A percentile compares a stretch with the other conserved stretches of the same genome.
These are phyloP conservation scores for Marasmius tenuissimus DNA, from an alignment of 1,284 basidiomycete genomes.

Conservation along the genomic window DNA sequence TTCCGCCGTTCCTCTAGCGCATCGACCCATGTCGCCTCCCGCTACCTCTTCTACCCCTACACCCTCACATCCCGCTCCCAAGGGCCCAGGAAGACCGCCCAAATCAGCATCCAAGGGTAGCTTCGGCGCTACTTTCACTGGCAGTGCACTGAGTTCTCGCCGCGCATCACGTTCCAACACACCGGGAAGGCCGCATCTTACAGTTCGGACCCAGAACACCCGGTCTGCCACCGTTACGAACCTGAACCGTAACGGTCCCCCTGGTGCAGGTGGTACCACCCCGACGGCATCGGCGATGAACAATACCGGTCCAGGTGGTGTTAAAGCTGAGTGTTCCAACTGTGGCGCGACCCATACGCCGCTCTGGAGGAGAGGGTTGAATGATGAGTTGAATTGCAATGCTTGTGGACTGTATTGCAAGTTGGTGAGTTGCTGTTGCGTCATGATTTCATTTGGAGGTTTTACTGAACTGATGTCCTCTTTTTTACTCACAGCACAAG, in stretches of 20 bases:
- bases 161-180: constrained; percentile 46
- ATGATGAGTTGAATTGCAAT: constrained; percentile 84
- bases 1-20: constrained; percentile 1
- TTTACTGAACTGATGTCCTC: background rate
- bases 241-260: background rate
- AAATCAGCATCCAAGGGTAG: background rate
- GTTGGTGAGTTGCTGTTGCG: constrained; percentile 48
- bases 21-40: constrained; percentile 47
- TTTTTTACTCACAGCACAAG: constrained; percentile 59
- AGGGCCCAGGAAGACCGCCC: background rate
- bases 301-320: constrained; percentile 55
- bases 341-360: constrained; percentile 84
- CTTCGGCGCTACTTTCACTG: background rate
- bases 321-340: constrained; percentile 81
- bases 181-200: constrained; percentile 55
- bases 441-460: constrained; percentile 21
- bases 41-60: background rate
- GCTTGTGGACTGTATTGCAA: constrained; percentile 82
- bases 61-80: background rate
- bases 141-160: background rate
- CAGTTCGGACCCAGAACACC: constrained; percentile 45
- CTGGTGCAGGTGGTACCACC: background rate
- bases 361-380: constrained; percentile 77
- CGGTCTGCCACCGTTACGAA: background rate
- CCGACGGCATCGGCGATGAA: constrained; percentile 2